phyloP scores from a whole-genome alignment of 305 asterid genomes.

The Fraxinus xanthoxyloides region DNA sequence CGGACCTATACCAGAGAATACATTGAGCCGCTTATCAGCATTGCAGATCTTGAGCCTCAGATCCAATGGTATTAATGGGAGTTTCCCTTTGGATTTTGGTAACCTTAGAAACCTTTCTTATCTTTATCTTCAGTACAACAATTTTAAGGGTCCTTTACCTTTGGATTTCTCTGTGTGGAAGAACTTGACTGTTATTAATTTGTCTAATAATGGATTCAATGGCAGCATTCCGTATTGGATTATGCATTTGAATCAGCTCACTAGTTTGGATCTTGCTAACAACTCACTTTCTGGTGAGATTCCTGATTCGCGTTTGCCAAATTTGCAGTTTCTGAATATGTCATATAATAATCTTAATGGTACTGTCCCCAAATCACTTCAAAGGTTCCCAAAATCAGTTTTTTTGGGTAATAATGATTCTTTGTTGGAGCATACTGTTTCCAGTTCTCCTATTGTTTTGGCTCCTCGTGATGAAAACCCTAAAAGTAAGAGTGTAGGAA shows the following conservation, averaged over 20 bases:
- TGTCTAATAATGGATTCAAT: conserved; percentile 66
- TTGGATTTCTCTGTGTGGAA: conserved; percentile 66
- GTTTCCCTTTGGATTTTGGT: conserved; percentile 67
- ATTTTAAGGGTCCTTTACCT: conserved; percentile 77
- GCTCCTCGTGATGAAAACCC: conserved; percentile 43
- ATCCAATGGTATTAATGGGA: conserved; percentile 74
- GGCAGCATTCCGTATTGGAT: conserved; percentile 62
- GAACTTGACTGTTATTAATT: conserved; percentile 53
- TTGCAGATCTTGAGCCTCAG: conserved; percentile 92
- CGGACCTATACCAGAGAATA: conserved; percentile 73
- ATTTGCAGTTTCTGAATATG: conserved; percentile 59
- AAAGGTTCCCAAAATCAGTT: conserved; percentile 65
- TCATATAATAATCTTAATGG: conserved; percentile 73
- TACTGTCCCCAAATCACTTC: conserved; percentile 70
- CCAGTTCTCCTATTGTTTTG: conserved; percentile 45
- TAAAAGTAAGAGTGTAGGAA: conserved; percentile 38
- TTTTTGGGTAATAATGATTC: conserved; percentile 61
- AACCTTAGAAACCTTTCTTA: conserved; percentile 59
- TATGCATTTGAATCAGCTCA: conserved; percentile 52
- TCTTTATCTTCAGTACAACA: conserved; percentile 85
- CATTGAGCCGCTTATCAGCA: conserved; percentile 66
- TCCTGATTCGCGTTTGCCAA: conserved; percentile 56
- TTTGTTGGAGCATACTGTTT: conserved; percentile 35
- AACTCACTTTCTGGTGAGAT: conserved; percentile 64
- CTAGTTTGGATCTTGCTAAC: conserved; percentile 64